Conservation (phyloP, 2,329 filamentous ascomycete species). For the Dryadomyces quercivorus region DNA sequence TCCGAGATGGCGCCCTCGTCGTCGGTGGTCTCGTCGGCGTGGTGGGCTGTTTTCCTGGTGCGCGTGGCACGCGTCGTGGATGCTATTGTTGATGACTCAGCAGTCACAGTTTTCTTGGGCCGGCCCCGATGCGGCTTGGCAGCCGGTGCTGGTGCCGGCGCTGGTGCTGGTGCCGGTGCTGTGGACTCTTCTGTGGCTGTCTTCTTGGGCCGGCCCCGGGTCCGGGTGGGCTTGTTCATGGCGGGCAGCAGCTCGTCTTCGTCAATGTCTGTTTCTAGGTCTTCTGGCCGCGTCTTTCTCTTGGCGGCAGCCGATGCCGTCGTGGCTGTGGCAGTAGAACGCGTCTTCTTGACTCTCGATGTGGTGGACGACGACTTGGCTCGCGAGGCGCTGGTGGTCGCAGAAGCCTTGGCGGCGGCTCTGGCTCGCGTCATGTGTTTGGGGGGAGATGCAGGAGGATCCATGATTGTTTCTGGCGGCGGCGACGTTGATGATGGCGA, state of each 20-base stretch:
- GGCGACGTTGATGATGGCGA: too few species aligned
- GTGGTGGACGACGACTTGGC: conserved; percentile 32
- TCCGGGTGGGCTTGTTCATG: conserved; percentile 20
- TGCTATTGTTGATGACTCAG: conserved; percentile 11
- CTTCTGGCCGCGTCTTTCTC: conserved; percentile 43
- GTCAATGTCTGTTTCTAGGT: conserved; percentile 29
- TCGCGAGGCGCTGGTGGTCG: conserved; percentile 22
- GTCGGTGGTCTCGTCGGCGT: conserved; percentile 13
- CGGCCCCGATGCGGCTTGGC: conserved; percentile 16
- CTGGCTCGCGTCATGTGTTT: conserved; percentile 22
- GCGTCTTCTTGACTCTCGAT: conserved; percentile 31
- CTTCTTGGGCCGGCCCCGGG: conserved; percentile 35
- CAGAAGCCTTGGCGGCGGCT: conserved; percentile 28
- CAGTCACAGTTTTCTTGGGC: conserved; percentile 19
- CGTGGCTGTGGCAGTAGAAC: conserved; percentile 16
- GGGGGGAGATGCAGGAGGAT: conserved; percentile 14
- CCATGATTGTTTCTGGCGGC: too few species aligned
- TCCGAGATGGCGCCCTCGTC: conserved; percentile 9
- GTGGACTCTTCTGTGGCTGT: conserved; percentile 24
- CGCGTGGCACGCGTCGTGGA: conserved; percentile 14
- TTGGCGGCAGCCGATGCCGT: conserved; percentile 23
- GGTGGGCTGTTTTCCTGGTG: conserved; percentile 17
- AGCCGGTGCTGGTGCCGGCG: conserved; percentile 6
- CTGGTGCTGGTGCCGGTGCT: conserved; percentile 14
- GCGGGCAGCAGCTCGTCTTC: conserved; percentile 18